Percentiles rank a stretch among this genome's conserved stretches.
phyloP scores from a whole-genome alignment of 139 green algal species.

The Micromonas pusilla region DNA sequence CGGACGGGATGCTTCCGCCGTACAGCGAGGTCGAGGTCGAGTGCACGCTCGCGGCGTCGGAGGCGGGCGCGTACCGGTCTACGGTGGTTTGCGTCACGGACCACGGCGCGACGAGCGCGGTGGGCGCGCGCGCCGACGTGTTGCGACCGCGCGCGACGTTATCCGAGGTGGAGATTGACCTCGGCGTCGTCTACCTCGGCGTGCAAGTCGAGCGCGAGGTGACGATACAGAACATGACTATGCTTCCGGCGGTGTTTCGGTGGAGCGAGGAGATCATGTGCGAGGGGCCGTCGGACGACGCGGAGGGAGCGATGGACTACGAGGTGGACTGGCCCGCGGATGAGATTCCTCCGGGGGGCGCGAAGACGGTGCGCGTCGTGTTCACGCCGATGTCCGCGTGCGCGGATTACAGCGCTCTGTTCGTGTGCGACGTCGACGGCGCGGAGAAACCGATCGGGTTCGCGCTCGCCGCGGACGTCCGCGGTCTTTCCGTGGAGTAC shows the following conservation, averaged over 20 bases:
- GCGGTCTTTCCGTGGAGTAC: slow-evolving; percentile 20
- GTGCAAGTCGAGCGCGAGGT: slow-evolving; percentile 7
- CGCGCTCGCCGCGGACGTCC: slow-evolving; percentile 15
- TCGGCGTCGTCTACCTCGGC: neutral
- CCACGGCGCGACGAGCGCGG: neutral
- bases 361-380: slow-evolving; percentile 2
- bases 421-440: slow-evolving; percentile 20
- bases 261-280: neutral
- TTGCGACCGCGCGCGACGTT: neutral
- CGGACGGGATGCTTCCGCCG: neutral
- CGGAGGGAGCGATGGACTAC: neutral
- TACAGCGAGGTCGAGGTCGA: slow-evolving; percentile 1
- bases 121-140: neutral
- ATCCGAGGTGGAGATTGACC: neutral
- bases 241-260: slow-evolving; percentile 20
- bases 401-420: neutral
- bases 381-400: neutral
- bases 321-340: slow-evolving; percentile 8
- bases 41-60: neutral
- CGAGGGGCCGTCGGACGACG: neutral
- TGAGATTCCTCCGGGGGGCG: slow-evolving; percentile 14
- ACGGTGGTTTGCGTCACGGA: neutral
- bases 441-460: slow-evolving; percentile 25
- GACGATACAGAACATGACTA: slow-evolving; percentile 28
- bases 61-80: neutral